Evolutionary conservation across 2,329 filamentous ascomycete species (phyloP), one percentile per base, ranked within the genome.

Genomic region (Alternaria alternata): DNA sequence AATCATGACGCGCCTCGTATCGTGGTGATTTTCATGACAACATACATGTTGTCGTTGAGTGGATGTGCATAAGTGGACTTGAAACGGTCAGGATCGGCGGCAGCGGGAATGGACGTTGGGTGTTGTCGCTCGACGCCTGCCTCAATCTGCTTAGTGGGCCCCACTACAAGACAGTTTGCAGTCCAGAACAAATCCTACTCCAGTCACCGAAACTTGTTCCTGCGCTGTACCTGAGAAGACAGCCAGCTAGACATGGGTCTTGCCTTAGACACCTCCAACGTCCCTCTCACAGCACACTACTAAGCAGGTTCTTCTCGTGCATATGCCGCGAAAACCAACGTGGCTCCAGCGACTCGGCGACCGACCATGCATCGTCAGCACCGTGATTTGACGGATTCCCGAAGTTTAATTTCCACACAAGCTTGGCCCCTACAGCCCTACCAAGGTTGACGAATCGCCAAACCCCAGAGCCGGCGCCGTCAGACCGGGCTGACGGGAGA

Each of bases 381-480:
- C 32, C 43, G 54, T 59, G 55, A 63, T 63, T 65, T 53, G 64
- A 59, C 57, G 42, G 38, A 36, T 51, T 34, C 47, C 54, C 39
- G 51, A 56, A 18, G 36, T 44, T 44, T 64, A 61, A 68, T 68
- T 68, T 68, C 64, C 64, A 68, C 66, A 58, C 54, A 48, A 51
- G 42, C 66, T 66, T 66, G 52, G 66, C 47, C 44, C 44, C 28
- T 48, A 20, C 36, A 56, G 59, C 62, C 62, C 46, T 59, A 59
- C 49, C 39, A 28, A 44, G 30, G 47, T 55, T 54, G 60, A 58
- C 62, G 62, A 65, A 63, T 63, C 18, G 53, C 30, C 47, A 57
- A 51, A 53, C 51, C 56, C 49, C 32, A 54, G 46, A 55, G 32
- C 42, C 60, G 56, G 60, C 59, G 53, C 62, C 54, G 52, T 63